These are phyloP conservation scores for Candida vaughaniae DNA, from an alignment of 805 yeast species.

Conservation along the genomic window DNA sequence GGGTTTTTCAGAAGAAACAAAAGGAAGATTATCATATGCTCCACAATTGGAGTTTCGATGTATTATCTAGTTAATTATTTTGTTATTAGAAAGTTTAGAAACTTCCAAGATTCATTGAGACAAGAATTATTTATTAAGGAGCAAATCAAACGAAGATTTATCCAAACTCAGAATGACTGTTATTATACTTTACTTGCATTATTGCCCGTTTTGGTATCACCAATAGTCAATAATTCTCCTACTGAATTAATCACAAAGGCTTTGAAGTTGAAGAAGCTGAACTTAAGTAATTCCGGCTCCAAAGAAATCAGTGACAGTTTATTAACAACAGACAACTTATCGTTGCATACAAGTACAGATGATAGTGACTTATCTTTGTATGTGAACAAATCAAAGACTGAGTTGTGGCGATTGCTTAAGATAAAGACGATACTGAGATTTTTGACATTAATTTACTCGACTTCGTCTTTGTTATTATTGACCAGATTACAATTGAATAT, in stretches of 20 bases:
- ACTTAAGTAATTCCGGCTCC: constrained; percentile 14
- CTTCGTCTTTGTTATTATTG: constrained; percentile 68
- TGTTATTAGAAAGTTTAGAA: constrained; percentile 35
- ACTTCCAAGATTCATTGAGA: constrained; percentile 38
- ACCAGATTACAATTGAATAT: constrained; percentile 86
- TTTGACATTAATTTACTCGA: constrained; percentile 66
- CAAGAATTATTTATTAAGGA: constrained; percentile 44
- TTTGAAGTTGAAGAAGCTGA: constrained; percentile 56
- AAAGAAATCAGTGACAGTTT: constrained; percentile 42
- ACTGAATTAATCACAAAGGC: constrained; percentile 74
- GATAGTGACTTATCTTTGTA: constrained; percentile 23
- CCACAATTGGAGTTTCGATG: constrained; percentile 33
- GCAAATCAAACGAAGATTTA: constrained; percentile 73
- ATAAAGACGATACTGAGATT: constrained; percentile 70
- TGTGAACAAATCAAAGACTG: constrained; percentile 34
- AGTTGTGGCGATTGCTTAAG: constrained; percentile 84
- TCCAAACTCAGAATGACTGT: constrained; percentile 91
- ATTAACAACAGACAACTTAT: constrained; percentile 42
- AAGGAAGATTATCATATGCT: constrained; percentile 32
- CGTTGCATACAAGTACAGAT: constrained; percentile 20
- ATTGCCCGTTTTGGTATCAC: constrained; percentile 70
- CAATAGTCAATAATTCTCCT: constrained; percentile 59
- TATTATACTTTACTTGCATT: constrained; percentile 79
- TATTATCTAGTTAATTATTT: constrained; percentile 39
- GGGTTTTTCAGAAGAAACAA: constrained; percentile 41